Base-by-base conservation (phyloP, 352 stramenopile species). In the Globisporangium radiosum region DNA sequence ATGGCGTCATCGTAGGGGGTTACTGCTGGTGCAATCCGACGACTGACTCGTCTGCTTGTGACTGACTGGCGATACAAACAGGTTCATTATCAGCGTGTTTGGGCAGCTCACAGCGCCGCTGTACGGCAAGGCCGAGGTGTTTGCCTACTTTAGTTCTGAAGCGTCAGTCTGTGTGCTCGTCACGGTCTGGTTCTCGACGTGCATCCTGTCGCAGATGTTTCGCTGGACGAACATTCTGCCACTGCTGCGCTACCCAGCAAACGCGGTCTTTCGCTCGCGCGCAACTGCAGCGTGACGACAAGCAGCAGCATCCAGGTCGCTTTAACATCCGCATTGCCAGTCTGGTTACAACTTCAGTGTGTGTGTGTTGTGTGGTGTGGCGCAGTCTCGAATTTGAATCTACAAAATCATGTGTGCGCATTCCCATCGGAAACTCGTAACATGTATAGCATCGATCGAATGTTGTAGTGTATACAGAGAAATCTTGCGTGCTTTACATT, bases 161-260 rank as follows among this genome's bases (percentile, higher is more conserved):
- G 78, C 80, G 42, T 91, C 79, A 36, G 73, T 94, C 54, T 94
- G 78, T 45, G 61, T 94, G 49, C 69, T 94, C 17, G 76, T 94
- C 48, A 94, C 85, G 14, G 83, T 92, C 33, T 94, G 85, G 85
- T 94, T 94, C 69, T 93, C 83, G 37, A 94, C 85, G 43, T 93
- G 85, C 73, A 94, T 94, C 59, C 72, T 94, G 44, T 85, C 85
- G 62, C 85, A 93, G 58, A 83, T 94, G 76, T 93, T 94, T 50
- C 78, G 76, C 36, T 90, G 78, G 79, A 91, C 74, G 17, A 85
- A 88, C 59, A 70, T 94, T 52, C 78, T 91, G 71, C 78, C 83
- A 17, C 77, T 92, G 57, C 63, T 92, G 38, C 75, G 72, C 54
- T 71, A 69, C 54, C 67, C 75, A 6, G 65, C 71, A 51, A 50